These are phyloP conservation scores for Russula sp. DNA, from an alignment of 768 basidiomycete genomes.

Conservation along the genomic window DNA sequence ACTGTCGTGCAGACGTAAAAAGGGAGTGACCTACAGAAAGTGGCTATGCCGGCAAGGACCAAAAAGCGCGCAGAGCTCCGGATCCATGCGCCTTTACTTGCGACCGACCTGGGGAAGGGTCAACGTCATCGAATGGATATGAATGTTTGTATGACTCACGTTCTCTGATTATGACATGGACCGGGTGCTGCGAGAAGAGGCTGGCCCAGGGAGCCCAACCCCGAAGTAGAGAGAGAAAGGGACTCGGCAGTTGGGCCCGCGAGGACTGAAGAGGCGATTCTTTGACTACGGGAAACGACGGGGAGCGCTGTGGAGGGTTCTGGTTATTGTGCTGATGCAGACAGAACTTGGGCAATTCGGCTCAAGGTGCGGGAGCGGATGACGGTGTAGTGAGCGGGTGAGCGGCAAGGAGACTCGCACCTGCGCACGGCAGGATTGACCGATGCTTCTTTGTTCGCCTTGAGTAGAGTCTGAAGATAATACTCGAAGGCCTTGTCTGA, in stretches of 20 bases:
- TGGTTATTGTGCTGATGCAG: constrained; percentile 2
- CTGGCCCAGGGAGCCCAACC: constrained; percentile 11
- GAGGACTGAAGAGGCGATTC: constrained; percentile 39
- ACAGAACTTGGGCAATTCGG: neutral
- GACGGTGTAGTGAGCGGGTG: constrained; percentile 14
- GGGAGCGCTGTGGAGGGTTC: neutral
- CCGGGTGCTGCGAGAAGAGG: constrained; percentile 49
- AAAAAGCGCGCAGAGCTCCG: constrained; percentile 59
- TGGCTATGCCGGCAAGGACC: constrained; percentile 46
- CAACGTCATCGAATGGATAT: neutral
- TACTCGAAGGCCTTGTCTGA: constrained; percentile 69
- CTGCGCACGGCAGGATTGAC: constrained; percentile 61
- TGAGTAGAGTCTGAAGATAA: constrained; percentile 68
- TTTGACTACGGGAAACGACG: constrained; percentile 34
- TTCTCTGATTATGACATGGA: constrained; percentile 79
- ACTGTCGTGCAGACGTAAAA: neutral
- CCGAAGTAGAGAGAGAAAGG: neutral
- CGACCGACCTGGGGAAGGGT: neutral
- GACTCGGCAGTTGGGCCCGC: constrained; percentile 14
- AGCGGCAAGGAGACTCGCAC: constrained; percentile 55
- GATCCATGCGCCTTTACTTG: constrained; percentile 66
- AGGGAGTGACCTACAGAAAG: constrained; percentile 54
- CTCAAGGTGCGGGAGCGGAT: neutral
- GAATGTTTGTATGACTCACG: constrained; percentile 41
- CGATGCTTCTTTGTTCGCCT: constrained; percentile 48